Evolutionary conservation across 352 stramenopile species (phyloP), one percentile per base, ranked within the genome.

Genomic region (Sclerospora graminicola): DNA sequence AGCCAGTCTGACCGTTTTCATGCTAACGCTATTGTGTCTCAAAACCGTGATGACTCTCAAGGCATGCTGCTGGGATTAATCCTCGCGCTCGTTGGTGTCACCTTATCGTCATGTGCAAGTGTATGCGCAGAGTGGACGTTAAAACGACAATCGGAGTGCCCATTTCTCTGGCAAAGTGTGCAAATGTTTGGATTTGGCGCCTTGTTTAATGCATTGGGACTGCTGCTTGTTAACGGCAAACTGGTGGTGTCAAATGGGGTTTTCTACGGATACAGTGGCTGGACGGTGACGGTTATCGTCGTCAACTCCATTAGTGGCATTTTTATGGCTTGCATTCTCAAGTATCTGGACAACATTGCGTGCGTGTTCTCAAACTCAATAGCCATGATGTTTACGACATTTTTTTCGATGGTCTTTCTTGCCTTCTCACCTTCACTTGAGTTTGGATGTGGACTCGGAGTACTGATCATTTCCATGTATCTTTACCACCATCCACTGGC

Each of bases 261-360:
- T 31, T 89, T 93, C 37, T 42, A 75, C 24, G 77, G 60, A 20
- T 93, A 91, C 62, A 91, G 76, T 36, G 45, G 48, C 16, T 93
- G 79, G 79, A 88, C 79, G 10, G 40, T 77, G 31, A 54, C 63
- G 0, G 71, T 89, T 14, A 63, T 91, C 18, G 47, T 82, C n/a
- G 75, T 91, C 32, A 82, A 93, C 51, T 84, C 67, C 5, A 49
- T 84, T 16, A 70, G 57, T 4, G 82, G 82, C 30, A 69, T 91
- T 43, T 75, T 58, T 24, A 80, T 91, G 60, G 79, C 71, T n/a
- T 67, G 75, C 28, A 86, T 93, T 29, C 71, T 93, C 57, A 90
- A 91, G 53, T 93, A 78, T 58, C 48, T 93, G 21, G 82, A 93
- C 61, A 93, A 93, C 54, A 93, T 93, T 13, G 82, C 78, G 20